Evolutionary conservation across 1,284 basidiomycete species (phyloP), one percentile per base, ranked within the genome.

Genomic region (Tremellales sp.): DNA sequence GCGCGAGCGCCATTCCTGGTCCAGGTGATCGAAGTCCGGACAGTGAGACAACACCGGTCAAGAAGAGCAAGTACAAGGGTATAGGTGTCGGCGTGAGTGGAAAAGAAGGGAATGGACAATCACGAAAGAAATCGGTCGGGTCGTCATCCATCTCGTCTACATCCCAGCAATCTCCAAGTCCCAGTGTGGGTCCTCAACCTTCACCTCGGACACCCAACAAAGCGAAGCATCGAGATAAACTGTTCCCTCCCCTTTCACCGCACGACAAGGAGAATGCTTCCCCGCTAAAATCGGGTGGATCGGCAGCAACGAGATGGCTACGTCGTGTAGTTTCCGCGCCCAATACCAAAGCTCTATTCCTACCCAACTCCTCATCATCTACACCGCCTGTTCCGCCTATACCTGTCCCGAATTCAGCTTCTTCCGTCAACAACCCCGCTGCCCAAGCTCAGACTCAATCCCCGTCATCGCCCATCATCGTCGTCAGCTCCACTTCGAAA

Each of bases 281-380:
- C 4, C 61, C 12, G 22, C 41, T 17, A 53, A 55, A 53, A 33
- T n/a, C n/a, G n/a, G n/a, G n/a, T n/a, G 46, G 53, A 15, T 67
- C 65, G 3, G 69, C 71, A 1, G 86, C 88, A 7, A 81, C 85
- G 43, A 83, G 90, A 25, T 91, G 96, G 73, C 83, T 98, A 35
- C 84, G 94, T 44, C 84, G 94, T 35, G 94, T 97, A 40, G 91
- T 93, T 1, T 96, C 91, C 21, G 93, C 93, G 2, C 94, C 94
- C 2, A 97, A 97, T 70, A 86, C 91, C 42, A 98, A 97, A 72
- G 86, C 86, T 37, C 78, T n/a, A n/a, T n/a, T 97, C 19, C 92
- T 94, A 70, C 77, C 80, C 42, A 60, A 62, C 23, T 54, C 26
- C 54, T 58, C 60, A 26, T 51, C 27, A 53, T 12, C 57, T 25